Evolutionary conservation across 768 basidiomycete species (phyloP).

Genomic region (Strobilomyces confusus): DNA sequence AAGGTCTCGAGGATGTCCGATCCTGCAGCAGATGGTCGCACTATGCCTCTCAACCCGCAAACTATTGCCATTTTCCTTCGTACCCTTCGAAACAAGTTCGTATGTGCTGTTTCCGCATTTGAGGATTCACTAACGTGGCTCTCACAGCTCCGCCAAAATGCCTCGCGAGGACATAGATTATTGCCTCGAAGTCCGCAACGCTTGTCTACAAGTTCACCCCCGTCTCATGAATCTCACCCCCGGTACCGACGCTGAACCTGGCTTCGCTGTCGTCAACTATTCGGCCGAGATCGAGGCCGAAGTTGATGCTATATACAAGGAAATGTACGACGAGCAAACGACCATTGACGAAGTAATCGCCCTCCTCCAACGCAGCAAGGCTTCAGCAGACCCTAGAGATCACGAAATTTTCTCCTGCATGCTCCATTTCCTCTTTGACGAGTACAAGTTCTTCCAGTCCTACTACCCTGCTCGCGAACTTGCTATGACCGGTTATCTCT

Average conservation of each 20-base stretch:
- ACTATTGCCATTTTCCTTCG: slow-evolving; percentile 92
- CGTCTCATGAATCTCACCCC: slow-evolving; percentile 93
- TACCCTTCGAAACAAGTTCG: slow-evolving; percentile 79
- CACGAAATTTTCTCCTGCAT: slow-evolving; percentile 99
- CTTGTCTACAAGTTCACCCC: slow-evolving; percentile 92
- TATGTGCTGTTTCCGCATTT: slow-evolving; percentile 7
- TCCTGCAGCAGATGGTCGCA: slow-evolving; percentile 69
- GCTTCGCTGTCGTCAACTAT: slow-evolving; percentile 85
- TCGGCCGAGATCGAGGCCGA: slow-evolving; percentile 86
- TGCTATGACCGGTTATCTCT: slow-evolving; percentile 92
- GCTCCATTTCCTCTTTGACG: slow-evolving; percentile 99
- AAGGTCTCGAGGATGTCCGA: slow-evolving; percentile 73
- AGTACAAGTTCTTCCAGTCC: slow-evolving; percentile 98
- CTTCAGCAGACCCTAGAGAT: slow-evolving; percentile 76
- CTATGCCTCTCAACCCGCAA: slow-evolving; percentile 82
- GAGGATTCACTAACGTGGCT: slow-evolving; percentile 1
- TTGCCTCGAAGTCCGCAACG: slow-evolving; percentile 88
- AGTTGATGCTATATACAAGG: slow-evolving; percentile 93
- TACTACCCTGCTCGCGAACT: slow-evolving; percentile 93
- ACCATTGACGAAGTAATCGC: slow-evolving; percentile 92
- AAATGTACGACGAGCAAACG: slow-evolving; percentile 96
- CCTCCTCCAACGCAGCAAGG: slow-evolving; percentile 82
- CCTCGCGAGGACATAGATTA: slow-evolving; percentile 75
- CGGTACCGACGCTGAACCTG: slow-evolving; percentile 83
- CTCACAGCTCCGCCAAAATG: slow-evolving; percentile 66